These are phyloP conservation scores for Grosmannia serpens DNA, from an alignment of 2,329 filamentous ascomycete genomes.

Conservation along the genomic window DNA sequence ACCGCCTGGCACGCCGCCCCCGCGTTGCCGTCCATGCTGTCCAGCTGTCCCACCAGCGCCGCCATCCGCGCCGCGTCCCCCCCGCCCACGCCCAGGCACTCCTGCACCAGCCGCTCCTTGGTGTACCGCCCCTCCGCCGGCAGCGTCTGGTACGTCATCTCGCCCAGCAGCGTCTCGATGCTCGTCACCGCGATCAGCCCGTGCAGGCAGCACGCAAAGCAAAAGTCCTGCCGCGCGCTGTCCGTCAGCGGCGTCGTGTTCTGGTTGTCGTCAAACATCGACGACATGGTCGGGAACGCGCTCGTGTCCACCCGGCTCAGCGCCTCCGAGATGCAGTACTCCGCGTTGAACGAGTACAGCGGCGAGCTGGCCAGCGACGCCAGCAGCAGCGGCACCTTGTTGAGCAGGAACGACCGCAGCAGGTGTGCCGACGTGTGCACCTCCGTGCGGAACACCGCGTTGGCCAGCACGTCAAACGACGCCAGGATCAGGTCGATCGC, in stretches of 20 bases:
- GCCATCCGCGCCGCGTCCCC: conserved; percentile 43
- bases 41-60: conserved; percentile 67
- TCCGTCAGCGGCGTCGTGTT: conserved; percentile 46
- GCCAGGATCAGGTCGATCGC: conserved; percentile 76
- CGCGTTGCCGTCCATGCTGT: conserved; percentile 84
- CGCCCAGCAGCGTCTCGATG: conserved; percentile 70
- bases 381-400: conserved; percentile 46
- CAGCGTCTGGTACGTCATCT: conserved; percentile 69
- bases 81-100: conserved; percentile 42
- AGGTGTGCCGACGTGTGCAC: conserved; percentile 52
- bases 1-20: conserved; percentile 73
- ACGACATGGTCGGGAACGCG: conserved; percentile 51
- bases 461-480: conserved; percentile 81
- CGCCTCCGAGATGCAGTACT: conserved; percentile 61
- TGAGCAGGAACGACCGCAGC: conserved; percentile 76
- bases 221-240: conserved; percentile 58
- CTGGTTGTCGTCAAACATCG: conserved; percentile 49
- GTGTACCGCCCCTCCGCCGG: conserved; percentile 63
- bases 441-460: conserved; percentile 62
- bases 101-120: conserved; percentile 66
- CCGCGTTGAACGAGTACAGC: conserved; percentile 60
- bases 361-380: conserved; percentile 41
- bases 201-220: conserved; percentile 83
- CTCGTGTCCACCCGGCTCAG: conserved; percentile 73
- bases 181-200: conserved; percentile 67